phyloP scores from a whole-genome alignment of 495 filamentous ascomycete genomes.

The Filosporella fistucella region DNA sequence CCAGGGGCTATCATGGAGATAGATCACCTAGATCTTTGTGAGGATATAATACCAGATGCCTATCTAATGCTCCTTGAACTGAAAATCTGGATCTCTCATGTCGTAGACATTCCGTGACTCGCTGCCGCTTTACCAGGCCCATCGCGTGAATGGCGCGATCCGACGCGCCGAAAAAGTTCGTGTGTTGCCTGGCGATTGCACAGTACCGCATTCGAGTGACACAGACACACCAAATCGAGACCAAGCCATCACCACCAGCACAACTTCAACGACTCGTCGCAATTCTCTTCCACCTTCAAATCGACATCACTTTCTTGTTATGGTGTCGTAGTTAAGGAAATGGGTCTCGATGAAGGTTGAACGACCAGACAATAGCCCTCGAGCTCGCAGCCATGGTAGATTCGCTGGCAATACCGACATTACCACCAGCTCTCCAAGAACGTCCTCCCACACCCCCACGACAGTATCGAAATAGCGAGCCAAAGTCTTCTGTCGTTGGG shows the following conservation, averaged over 20 bases:
- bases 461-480: conserved; percentile 27
- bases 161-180: neutral
- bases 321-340: conserved; percentile 9
- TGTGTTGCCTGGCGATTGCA: neutral
- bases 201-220: neutral
- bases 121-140: too few species aligned
- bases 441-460: conserved; percentile 53
- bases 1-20: too few species aligned
- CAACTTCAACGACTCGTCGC: neutral
- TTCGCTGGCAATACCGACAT: conserved; percentile 31
- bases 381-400: conserved; percentile 43
- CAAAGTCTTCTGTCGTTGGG: neutral
- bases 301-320: conserved; percentile 3
- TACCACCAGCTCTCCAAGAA: conserved; percentile 38
- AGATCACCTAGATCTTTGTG: too few species aligned
- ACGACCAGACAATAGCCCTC: conserved; percentile 3
- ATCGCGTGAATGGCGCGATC: too few species aligned
- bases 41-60: too few species aligned
- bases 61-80: too few species aligned
- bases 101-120: too few species aligned
- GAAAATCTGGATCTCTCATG: too few species aligned
- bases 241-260: neutral
- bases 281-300: too few species aligned
- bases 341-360: conserved; percentile 19
- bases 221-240: neutral